Conservation (phyloP, 352 stramenopile species). For the Pythium folliculosum region DNA sequence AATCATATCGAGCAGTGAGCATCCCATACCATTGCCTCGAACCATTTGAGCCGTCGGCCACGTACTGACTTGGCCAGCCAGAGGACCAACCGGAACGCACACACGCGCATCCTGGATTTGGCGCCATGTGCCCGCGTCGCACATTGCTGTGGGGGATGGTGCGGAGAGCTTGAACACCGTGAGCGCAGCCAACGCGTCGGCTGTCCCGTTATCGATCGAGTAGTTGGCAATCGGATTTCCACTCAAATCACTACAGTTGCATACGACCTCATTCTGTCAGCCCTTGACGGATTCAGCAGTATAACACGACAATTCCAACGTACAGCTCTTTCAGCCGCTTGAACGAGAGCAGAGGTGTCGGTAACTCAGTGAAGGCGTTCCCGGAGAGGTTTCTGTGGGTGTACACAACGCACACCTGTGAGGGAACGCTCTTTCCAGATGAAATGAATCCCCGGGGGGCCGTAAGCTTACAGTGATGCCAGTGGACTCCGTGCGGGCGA, state of each 20-base stretch:
- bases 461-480: slow-evolving; percentile 37
- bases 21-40: background rate
- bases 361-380: slow-evolving; percentile 8
- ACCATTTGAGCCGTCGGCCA: background rate
- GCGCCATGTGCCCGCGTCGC: background rate
- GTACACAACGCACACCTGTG: background rate
- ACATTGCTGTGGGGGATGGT: background rate
- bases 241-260: slow-evolving; percentile 13
- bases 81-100: background rate
- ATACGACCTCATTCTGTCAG: too few species aligned
- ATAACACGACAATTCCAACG: background rate
- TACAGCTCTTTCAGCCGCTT: slow-evolving; percentile 6
- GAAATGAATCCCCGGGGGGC: too few species aligned
- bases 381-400: slow-evolving; percentile 8
- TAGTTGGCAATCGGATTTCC: slow-evolving; percentile 12
- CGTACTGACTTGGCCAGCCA: background rate
- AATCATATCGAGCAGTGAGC: background rate
- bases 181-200: background rate
- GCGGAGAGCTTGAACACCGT: background rate
- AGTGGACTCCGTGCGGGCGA: slow-evolving; percentile 28
- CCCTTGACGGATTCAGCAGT: too few species aligned
- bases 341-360: background rate
- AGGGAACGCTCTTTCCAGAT: too few species aligned
- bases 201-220: background rate
- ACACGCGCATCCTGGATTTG: slow-evolving; percentile 3